A percentile compares a stretch with the other conserved stretches of the same genome.
phyloP scores from a whole-genome alignment of 2,329 filamentous ascomycete genomes.

The Fusarium guadeloupense region DNA sequence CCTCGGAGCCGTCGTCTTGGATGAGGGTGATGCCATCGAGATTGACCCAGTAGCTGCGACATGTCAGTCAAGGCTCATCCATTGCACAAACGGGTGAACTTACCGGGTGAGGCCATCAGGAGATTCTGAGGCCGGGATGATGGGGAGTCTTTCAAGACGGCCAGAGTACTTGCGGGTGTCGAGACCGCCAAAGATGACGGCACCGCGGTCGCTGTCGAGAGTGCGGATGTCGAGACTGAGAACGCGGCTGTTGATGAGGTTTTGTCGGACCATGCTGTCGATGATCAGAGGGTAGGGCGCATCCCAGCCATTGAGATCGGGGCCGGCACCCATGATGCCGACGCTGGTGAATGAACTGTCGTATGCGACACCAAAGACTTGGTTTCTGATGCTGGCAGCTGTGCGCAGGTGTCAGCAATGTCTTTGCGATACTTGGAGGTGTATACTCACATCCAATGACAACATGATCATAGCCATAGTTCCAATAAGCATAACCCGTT shows the following conservation, averaged over 20 bases:
- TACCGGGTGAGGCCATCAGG: constrained; percentile 48
- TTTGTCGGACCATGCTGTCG: constrained; percentile 48
- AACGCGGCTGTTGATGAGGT: constrained; percentile 50
- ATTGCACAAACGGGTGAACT: not conserved
- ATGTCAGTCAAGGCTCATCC: not conserved
- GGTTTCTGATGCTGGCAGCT: constrained; percentile 47
- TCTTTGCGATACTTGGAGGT: not conserved
- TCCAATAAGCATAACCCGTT: constrained; percentile 46
- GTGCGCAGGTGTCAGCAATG: not conserved
- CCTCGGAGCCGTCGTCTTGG: constrained; percentile 48
- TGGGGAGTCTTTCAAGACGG: constrained; percentile 62
- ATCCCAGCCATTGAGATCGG: constrained; percentile 47
- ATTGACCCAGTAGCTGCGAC: constrained; percentile 53
- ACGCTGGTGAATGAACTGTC: constrained; percentile 43
- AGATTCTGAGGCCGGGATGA: constrained; percentile 56
- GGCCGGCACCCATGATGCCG: constrained; percentile 50
- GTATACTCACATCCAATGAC: constrained; percentile 46
- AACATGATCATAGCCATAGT: constrained; percentile 49
- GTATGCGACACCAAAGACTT: constrained; percentile 50
- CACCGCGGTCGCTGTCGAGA: constrained; percentile 45
- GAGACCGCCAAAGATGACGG: constrained; percentile 64
- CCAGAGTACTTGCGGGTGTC: constrained; percentile 66
- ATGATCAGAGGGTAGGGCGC: constrained; percentile 48
- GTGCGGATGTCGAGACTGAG: constrained; percentile 50
- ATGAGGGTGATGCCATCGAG: constrained; percentile 51